Evolutionary conservation across 1,284 basidiomycete genomes (phyloP), one percentile per base, ranked within the genome.

Genomic region (Cryptococcus sp.): DNA sequence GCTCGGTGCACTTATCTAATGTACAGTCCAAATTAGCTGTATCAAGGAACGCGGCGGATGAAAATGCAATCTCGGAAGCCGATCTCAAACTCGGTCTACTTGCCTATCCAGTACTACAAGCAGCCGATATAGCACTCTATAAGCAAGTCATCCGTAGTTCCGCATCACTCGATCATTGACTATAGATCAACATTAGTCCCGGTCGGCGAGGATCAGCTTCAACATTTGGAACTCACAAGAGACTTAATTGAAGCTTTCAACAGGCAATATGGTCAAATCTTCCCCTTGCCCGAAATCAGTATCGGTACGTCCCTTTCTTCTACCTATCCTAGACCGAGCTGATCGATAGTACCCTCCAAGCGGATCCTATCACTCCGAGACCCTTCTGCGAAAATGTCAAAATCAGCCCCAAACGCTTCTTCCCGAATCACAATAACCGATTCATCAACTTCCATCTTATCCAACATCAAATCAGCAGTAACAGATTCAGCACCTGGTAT

Each of bases 381-480:
- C 69, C 89, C 92, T 0, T 77, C 79, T 0, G 81, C 85, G 10
- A 98, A 97, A 74, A 98, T 98, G 93, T 96, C 91, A 39, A 97
- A 97, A 73, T 97, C 93, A 0, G 81, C 88, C 0, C 86, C 85
- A 0, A 84, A 89, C 36, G 7, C 36, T 16, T 7, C 14, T 5
- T 39, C 63, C n/a, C 60, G 59, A 10, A 56, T 48, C 21, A 53
- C 16, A 21, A 54, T 46, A 46, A 67, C 46, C 32, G 69, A 66
- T 44, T 63, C 61, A 50, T 46, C 57, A 59, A 58, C 69, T 56
- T 31, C 51, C 45, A 45, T 55, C 52, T 36, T 56, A 50, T 9
- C 58, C 60, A 65, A 40, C 21, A 21, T 43, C 11, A 14, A 19
- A 34, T 25, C 21, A 39, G 25, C 13, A 40, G 11, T 19, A 40